Evolutionary conservation across 768 basidiomycete genomes (phyloP), one percentile per base, ranked within the genome.

Genomic region (Collybia nuda): DNA sequence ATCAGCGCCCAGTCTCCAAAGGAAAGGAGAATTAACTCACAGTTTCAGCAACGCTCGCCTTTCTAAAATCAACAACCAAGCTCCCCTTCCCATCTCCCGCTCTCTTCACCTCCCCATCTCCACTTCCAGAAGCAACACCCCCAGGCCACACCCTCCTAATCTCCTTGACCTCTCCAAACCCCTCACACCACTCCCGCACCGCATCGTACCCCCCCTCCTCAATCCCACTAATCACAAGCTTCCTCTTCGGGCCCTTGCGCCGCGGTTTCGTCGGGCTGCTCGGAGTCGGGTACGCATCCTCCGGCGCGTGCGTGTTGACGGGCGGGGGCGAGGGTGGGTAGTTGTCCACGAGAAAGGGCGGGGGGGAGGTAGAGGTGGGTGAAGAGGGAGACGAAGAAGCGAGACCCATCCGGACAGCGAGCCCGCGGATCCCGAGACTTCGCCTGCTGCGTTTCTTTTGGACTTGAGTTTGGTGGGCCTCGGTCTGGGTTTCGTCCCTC

Each of bases 1-100:
- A 39, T 39, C 49, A 40, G 17, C 37, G 15, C 24, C 12, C 2
- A n/a, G n/a, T 18, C 17, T 15, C 18, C 1, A 39, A 40, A 36
- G 11, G 37, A 37, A 29, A 47, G 19, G 17, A 17, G 21, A 41
- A 52, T 39, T 9, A 23, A 67, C 67, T 58, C 52, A 73, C 72
- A 28, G 61, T 68, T 35, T 74, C 73, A 50, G 67, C 71, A 28
- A 74, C 69, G 40, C 65, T 69, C 50, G 61, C 60, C 51, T 70
- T 71, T 48, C 63, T 64, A 53, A 69, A 74, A 49, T 72, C 68
- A 37, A 74, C 65, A 39, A 65, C 58, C 44, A 72, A 39, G 40
- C 56, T 55, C 23, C 67, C 69, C 50, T 62, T 64, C 19, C 54
- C 51, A 45, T n/a, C 40, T n/a, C 42, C 24, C 15, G 19, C 40